A percentile compares a stretch with the other conserved stretches of the same genome.
Evolutionary conservation across 78 protist species (phyloP).

Genomic region (Dictyostelium intermedium): DNA sequence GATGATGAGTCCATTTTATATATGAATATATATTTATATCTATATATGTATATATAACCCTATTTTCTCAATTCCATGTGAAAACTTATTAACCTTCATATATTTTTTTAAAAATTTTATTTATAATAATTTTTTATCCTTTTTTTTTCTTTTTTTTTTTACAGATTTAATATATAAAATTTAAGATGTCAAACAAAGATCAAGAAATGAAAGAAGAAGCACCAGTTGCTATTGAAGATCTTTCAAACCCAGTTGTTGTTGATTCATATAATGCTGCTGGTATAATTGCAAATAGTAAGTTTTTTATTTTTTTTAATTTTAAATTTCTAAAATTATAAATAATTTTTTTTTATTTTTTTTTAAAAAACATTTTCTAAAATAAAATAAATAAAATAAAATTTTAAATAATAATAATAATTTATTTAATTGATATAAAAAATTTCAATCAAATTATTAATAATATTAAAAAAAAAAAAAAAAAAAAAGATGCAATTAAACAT

Average conservation of each 20-base stretch:
- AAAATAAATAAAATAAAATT: neutral
- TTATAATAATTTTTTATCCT: neutral
- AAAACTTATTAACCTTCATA: neutral
- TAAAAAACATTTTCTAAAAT: neutral
- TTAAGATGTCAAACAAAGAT: conserved; percentile 6
- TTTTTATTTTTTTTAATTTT: neutral
- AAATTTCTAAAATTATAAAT: neutral
- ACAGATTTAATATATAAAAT: neutral
- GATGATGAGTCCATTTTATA: neutral
- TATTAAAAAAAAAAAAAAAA: no score
- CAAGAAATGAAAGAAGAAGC: neutral
- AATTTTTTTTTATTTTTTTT: no score
- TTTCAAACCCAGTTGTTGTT: conserved; percentile 55
- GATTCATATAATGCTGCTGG: conserved; percentile 58
- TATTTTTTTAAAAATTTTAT: neutral
- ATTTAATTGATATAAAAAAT: neutral
- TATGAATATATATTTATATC: no score
- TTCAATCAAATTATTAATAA: neutral
- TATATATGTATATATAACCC: neutral
- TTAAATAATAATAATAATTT: neutral
- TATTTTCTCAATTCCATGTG: neutral
- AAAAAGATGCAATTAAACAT: conserved; percentile 49
- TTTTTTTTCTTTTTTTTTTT: neutral
- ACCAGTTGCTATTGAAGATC: conserved; percentile 30
- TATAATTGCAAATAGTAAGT: conserved; percentile 61